phyloP scores from a whole-genome alignment of 352 stramenopile genomes.

The Phytophthora aleatoria region DNA sequence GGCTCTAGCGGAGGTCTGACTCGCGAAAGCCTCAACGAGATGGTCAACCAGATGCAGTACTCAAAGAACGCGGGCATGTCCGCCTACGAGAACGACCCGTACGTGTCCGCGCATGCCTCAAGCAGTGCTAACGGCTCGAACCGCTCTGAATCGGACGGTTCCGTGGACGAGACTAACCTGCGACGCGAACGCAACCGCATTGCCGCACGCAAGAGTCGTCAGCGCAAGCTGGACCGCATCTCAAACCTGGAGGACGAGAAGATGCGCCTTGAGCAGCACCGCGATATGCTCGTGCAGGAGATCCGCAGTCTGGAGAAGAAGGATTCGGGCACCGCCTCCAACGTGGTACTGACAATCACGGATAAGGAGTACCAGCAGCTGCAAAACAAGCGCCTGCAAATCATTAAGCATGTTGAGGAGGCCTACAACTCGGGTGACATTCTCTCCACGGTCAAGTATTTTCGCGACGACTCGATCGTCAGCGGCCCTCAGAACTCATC shows the following conservation, averaged over 20 bases:
- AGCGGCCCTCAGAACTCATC: constrained; percentile 86
- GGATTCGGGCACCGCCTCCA: constrained; percentile 50
- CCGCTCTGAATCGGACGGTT: constrained; percentile 73
- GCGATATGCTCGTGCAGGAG: constrained; percentile 86
- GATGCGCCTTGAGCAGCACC: constrained; percentile 85
- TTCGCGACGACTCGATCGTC: constrained; percentile 90
- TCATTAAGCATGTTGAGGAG: constrained; percentile 82
- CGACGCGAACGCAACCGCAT: constrained; percentile 87
- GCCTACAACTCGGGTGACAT: constrained; percentile 86
- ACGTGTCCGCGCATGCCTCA: constrained; percentile 47
- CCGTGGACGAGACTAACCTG: constrained; percentile 79
- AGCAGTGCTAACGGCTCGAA: constrained; percentile 66
- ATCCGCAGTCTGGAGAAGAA: constrained; percentile 86
- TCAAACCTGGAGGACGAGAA: constrained; percentile 89
- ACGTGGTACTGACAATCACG: constrained; percentile 67
- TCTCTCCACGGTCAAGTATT: constrained; percentile 74
- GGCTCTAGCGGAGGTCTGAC: constrained; percentile 38
- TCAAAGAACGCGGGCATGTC: constrained; percentile 41
- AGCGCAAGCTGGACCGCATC: constrained; percentile 87
- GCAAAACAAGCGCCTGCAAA: constrained; percentile 74
- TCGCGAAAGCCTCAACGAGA: constrained; percentile 64
- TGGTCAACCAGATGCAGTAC: constrained; percentile 59
- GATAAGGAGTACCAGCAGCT: constrained; percentile 82
- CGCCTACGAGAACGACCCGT: constrained; percentile 69
- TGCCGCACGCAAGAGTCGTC: constrained; percentile 78